Percentiles rank a stretch among this genome's conserved stretches.
Conservation (phyloP, 2,329 filamentous ascomycete species). For the Fusarium caatingaense region DNA sequence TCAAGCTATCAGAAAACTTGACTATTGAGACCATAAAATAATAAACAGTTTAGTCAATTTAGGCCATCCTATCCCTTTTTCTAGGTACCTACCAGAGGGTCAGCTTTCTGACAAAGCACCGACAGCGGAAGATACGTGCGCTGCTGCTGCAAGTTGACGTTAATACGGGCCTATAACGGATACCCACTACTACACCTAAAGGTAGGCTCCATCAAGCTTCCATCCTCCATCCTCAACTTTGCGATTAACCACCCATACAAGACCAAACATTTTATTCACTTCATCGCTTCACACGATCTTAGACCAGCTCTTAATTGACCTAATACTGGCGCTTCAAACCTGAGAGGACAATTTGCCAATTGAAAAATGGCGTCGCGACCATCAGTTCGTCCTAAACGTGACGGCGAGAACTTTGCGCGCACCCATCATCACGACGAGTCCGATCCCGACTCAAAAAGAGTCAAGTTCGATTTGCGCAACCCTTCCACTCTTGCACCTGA, state of each 20-base stretch:
- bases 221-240: constrained; percentile 19
- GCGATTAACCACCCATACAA: not conserved
- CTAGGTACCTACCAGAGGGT: not conserved
- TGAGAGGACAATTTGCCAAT: not conserved
- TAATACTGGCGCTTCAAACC: not conserved
- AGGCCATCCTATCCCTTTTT: not conserved
- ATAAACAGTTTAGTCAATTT: not conserved
- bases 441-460: constrained; percentile 73
- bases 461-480: constrained; percentile 94
- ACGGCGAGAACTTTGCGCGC: constrained; percentile 82
- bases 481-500: constrained; percentile 91
- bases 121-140: not conserved
- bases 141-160: not conserved
- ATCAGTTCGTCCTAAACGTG: constrained; percentile 83
- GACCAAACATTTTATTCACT: not conserved
- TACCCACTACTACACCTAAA: not conserved
- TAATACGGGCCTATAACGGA: not conserved
- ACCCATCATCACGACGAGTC: constrained; percentile 71
- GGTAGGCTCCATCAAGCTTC: constrained; percentile 29
- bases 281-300: not conserved
- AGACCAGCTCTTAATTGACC: not conserved
- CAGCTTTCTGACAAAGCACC: not conserved
- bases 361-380: constrained; percentile 66
- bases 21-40: not conserved
- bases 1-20: not conserved